Percentiles rank a stretch among this genome's conserved stretches.
Evolutionary conservation across 75 land plant species (phyloP).

Genomic region (Picea sitchensis): DNA sequence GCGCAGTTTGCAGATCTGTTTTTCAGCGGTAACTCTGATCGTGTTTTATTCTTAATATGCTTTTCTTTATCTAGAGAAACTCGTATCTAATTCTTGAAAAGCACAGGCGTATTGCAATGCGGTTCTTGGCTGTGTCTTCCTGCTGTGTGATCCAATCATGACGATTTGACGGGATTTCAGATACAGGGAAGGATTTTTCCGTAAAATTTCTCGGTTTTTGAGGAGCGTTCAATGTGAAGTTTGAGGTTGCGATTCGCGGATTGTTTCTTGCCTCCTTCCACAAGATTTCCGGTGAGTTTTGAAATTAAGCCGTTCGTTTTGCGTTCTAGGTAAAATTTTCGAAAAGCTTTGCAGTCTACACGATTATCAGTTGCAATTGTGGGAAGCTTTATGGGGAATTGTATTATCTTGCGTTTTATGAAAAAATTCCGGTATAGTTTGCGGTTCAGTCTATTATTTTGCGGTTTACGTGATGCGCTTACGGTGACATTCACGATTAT

Average conservation of each 20-base stretch:
- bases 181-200: not conserved
- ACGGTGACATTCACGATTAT: not conserved
- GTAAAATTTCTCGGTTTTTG: not conserved
- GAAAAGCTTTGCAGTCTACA: not conserved
- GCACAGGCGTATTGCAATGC: not conserved
- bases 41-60: not conserved
- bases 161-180: not conserved
- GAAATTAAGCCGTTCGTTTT: not conserved
- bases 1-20: slow-evolving; percentile 6
- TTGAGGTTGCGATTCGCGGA: not conserved
- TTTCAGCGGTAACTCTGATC: not conserved
- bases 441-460: not conserved
- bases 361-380: too few relatives aligned
- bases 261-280: not conserved
- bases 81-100: not conserved
- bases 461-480: not conserved
- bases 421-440: not conserved
- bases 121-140: not conserved
- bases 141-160: not conserved
- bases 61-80: not conserved
- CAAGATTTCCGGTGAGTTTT: not conserved
- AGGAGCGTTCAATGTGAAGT: not conserved
- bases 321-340: not conserved
- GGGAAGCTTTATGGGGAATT: not conserved
- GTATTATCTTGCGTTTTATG: not conserved